Conservation (phyloP, 441 rosid genomes). For the Erysimum pusillum region DNA sequence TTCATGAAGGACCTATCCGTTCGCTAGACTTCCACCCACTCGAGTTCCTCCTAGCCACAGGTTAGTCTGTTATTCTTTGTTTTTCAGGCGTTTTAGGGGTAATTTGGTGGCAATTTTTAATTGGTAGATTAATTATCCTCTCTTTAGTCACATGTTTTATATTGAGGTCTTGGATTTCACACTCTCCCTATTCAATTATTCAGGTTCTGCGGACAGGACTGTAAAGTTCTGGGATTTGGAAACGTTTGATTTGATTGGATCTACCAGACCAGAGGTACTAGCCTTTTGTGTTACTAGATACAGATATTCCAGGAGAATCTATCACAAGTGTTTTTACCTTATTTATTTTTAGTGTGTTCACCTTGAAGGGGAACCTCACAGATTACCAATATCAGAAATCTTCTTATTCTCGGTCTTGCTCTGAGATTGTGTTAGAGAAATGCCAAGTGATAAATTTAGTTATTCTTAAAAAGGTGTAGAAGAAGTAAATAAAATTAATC, state of each 20-base stretch:
- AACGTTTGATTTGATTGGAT: slow-evolving; percentile 96
- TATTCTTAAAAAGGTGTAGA: not conserved
- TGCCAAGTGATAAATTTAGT: slow-evolving; percentile 13
- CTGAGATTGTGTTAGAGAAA: not conserved
- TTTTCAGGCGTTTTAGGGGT: slow-evolving; percentile 8
- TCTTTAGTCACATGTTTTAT: not conserved
- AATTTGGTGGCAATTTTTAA: not conserved
- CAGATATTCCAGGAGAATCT: slow-evolving; percentile 4
- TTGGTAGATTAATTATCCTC: not conserved
- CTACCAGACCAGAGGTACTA: slow-evolving; percentile 91
- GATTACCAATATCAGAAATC: not conserved
- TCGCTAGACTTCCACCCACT: slow-evolving; percentile 96
- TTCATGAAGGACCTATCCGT: slow-evolving; percentile 87
- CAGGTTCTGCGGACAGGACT: slow-evolving; percentile 97
- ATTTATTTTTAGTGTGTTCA: not conserved
- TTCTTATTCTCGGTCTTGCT: slow-evolving; percentile 12
- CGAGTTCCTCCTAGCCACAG: slow-evolving; percentile 97
- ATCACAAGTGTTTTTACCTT: not conserved
- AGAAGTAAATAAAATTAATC: not conserved
- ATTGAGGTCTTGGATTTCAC: slow-evolving; percentile 20
- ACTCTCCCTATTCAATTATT: slow-evolving; percentile 43
- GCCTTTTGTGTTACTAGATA: not conserved
- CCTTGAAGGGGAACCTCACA: not conserved
- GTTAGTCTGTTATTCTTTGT: slow-evolving; percentile 51
- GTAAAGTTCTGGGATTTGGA: slow-evolving; percentile 99